phyloP scores from a whole-genome alignment of 305 asterid genomes.

The Ilex paraguariensis region DNA sequence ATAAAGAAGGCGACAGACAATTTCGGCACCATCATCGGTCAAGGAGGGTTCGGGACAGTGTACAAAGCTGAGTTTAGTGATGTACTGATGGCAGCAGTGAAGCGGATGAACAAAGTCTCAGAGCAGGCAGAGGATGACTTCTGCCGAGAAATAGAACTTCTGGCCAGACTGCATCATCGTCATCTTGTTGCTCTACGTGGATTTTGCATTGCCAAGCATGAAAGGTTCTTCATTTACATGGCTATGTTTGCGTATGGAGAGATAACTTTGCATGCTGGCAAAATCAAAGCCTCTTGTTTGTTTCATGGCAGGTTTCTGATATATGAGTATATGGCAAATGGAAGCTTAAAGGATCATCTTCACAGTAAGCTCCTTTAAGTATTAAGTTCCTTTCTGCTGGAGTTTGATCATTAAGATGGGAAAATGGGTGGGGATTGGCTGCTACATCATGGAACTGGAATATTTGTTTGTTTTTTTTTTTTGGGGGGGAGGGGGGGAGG shows the following conservation, averaged over 20 bases:
- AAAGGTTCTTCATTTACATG: conserved; percentile 43
- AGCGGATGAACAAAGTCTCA: conserved; percentile 80
- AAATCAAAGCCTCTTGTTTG: not conserved
- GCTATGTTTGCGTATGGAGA: no score
- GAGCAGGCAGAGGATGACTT: conserved; percentile 96
- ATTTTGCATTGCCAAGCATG: conserved; percentile 65
- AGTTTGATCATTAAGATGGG: not conserved
- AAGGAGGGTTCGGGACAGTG: conserved; percentile 93
- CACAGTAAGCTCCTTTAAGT: conserved; percentile 48
- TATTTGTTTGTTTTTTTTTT: no score
- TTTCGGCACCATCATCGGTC: conserved; percentile 70
- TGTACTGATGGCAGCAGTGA: conserved; percentile 71
- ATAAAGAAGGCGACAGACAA: conserved; percentile 78
- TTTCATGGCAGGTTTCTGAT: conserved; percentile 65
- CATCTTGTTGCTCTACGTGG: conserved; percentile 94
- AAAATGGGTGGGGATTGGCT: no score
- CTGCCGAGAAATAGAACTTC: conserved; percentile 88
- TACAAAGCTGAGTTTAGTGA: conserved; percentile 80
- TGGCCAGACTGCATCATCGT: conserved; percentile 95
- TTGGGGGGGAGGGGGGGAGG: no score
- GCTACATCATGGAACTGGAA: no score
- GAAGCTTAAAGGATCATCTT: conserved; percentile 95
- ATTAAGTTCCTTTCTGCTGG: conserved; percentile 1
- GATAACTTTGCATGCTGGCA: no score
- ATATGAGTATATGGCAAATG: conserved; percentile 86